phyloP scores from a whole-genome alignment of 306 rosid species.

The Trichosanthes cucumerina region DNA sequence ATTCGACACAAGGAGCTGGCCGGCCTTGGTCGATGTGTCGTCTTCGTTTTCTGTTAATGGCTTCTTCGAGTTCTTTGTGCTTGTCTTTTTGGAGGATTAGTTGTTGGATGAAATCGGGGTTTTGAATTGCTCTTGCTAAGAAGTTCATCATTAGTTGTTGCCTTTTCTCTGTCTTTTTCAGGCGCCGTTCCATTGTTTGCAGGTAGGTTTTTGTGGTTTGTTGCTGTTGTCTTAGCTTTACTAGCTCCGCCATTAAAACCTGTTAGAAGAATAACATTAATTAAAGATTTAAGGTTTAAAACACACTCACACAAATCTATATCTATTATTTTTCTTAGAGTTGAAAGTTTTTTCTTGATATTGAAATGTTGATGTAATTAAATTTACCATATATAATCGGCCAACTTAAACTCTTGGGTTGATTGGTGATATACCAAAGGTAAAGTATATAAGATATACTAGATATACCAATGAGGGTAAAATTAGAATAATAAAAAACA shows the following conservation, averaged over 20 bases:
- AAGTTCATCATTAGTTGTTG: constrained; percentile 21
- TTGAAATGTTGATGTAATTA: too few species aligned
- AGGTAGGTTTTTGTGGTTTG: neutral
- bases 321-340: too few species aligned
- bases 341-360: too few species aligned
- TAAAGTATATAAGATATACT: too few species aligned
- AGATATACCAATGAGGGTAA: too few species aligned
- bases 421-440: too few species aligned
- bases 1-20: neutral
- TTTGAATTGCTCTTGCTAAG: constrained; percentile 15
- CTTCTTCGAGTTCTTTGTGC: neutral
- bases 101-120: constrained; percentile 46
- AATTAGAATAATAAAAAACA: too few species aligned
- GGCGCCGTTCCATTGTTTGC: constrained; percentile 17
- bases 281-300: too few species aligned
- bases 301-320: too few species aligned
- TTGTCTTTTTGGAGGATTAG: constrained; percentile 17
- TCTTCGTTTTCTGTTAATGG: neutral
- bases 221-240: constrained; percentile 1
- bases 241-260: neutral
- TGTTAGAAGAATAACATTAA: neutral
- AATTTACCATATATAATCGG: too few species aligned
- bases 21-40: constrained; percentile 1
- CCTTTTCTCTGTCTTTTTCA: constrained; percentile 46
- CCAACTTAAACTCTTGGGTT: too few species aligned